Evolutionary conservation across 192 early-diverging fungal genomes (phyloP).

Genomic region (Kickxella alabastrina): DNA sequence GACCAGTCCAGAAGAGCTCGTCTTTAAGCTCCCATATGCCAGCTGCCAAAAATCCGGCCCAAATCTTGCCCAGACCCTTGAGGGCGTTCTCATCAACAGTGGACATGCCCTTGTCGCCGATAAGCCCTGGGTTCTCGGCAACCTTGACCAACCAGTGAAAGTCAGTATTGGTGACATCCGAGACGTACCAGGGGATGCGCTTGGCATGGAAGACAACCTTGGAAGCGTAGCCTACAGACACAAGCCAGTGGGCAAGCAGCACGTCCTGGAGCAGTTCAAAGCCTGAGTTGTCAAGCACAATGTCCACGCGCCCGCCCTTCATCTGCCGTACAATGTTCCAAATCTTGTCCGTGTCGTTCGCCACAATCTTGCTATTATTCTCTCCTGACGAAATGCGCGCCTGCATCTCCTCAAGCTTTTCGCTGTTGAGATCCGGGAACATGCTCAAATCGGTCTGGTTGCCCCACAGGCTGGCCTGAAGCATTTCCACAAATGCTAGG

Average conservation of each 20-base stretch:
- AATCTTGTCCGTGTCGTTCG: slow-evolving; percentile 66
- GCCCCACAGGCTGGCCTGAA: slow-evolving; percentile 82
- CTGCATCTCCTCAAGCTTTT: slow-evolving; percentile 70
- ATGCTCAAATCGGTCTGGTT: slow-evolving; percentile 85
- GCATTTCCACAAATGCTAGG: slow-evolving; percentile 63
- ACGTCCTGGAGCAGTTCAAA: slow-evolving; percentile 91
- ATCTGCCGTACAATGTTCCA: slow-evolving; percentile 57
- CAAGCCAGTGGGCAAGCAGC: slow-evolving; percentile 79
- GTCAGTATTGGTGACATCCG: slow-evolving; percentile 81
- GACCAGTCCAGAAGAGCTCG: slow-evolving; percentile 84
- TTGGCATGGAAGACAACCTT: slow-evolving; percentile 83
- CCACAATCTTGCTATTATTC: slow-evolving; percentile 58
- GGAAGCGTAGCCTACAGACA: slow-evolving; percentile 60
- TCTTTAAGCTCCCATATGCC: slow-evolving; percentile 65
- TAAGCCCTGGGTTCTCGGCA: slow-evolving; percentile 18
- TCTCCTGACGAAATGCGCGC: slow-evolving; percentile 44
- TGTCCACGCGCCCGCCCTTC: slow-evolving; percentile 63
- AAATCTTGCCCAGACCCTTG: slow-evolving; percentile 55
- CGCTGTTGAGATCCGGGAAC: slow-evolving; percentile 62
- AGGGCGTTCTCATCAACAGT: slow-evolving; percentile 45
- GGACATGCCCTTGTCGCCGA: slow-evolving; percentile 17
- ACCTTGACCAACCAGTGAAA: slow-evolving; percentile 62
- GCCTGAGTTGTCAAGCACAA: slow-evolving; percentile 90
- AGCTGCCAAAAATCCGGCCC: slow-evolving; percentile 61
- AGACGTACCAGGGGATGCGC: slow-evolving; percentile 93